Conservation (phyloP, 495 filamentous ascomycete species). For the Hypoxylon crocopeplum region DNA sequence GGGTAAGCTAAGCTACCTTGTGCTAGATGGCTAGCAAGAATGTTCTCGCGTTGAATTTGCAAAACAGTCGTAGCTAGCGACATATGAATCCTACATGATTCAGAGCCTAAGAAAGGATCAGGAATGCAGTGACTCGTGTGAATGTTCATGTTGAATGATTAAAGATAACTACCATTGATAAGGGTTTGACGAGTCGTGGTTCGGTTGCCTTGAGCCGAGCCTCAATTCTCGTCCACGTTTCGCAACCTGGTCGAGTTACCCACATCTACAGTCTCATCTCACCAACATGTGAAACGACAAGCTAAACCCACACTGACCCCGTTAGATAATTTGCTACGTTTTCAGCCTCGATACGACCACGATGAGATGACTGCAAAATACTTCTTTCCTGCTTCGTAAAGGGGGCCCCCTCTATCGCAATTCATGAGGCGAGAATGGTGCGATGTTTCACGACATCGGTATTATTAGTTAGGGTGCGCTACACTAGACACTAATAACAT, state of each 20-base stretch:
- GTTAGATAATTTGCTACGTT: not conserved
- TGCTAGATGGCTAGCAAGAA: slow-evolving; percentile 2
- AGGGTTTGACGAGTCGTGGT: not conserved
- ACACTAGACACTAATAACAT: slow-evolving; percentile 2
- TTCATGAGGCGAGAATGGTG: not conserved
- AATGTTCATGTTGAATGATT: not conserved
- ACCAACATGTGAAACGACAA: slow-evolving; percentile 22
- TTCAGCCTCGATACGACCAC: too few relatives aligned
- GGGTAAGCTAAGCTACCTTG: slow-evolving; percentile 2
- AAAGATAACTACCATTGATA: too few relatives aligned
- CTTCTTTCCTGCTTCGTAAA: not conserved
- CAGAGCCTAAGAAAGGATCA: not conserved
- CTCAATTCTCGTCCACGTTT: slow-evolving; percentile 18
- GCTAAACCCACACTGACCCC: slow-evolving; percentile 1
- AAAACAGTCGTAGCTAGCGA: slow-evolving; percentile 27
- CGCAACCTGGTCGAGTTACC: slow-evolving; percentile 25
- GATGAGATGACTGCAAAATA: too few relatives aligned
- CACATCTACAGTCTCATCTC: slow-evolving; percentile 18
- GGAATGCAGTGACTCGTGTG: not conserved
- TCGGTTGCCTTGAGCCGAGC: slow-evolving; percentile 23
- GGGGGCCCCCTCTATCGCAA: too few relatives aligned
- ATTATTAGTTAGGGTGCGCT: slow-evolving; percentile 20
- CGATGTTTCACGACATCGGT: slow-evolving; percentile 18
- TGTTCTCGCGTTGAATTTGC: slow-evolving; percentile 23
- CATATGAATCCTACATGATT: slow-evolving; percentile 22